Evolutionary conservation across 257 asterid genomes (phyloP).

Genomic region (Solanum corneliomulleri): DNA sequence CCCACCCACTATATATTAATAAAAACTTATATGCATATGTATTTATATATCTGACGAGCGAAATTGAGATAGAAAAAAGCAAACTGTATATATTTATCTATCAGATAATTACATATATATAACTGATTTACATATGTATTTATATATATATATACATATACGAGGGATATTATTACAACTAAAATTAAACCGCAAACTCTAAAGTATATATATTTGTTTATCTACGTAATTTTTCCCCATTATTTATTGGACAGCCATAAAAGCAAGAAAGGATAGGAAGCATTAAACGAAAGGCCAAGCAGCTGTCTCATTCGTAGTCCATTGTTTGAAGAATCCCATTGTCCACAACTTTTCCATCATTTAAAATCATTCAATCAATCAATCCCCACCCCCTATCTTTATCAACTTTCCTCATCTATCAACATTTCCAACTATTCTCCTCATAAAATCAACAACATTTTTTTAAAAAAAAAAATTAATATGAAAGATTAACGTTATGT

Average conservation of each 20-base stretch:
- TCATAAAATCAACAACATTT: background rate
- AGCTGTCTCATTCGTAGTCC: background rate
- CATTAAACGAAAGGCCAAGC: background rate
- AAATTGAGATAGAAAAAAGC: too few species aligned
- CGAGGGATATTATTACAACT: too few species aligned
- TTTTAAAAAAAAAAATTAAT: accelerated
- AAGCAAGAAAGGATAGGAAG: background rate
- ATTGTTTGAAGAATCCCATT: background rate
- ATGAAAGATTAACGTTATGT: background rate
- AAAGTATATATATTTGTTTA: too few species aligned
- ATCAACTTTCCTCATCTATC: background rate
- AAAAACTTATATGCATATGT: too few species aligned
- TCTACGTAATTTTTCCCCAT: too few species aligned
- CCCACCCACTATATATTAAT: too few species aligned
- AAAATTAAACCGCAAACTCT: too few species aligned
- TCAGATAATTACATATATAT: background rate
- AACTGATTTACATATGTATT: too few species aligned
- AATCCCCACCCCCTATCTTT: background rate
- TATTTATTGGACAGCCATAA: background rate
- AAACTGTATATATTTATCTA: too few species aligned
- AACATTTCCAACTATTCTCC: background rate
- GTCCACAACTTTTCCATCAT: background rate
- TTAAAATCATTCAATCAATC: background rate
- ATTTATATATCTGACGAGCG: background rate
- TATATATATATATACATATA: too few species aligned